Evolutionary conservation across 140 eudicot species (phyloP), one percentile per base, ranked within the genome.

Genomic region (Oenanthe javanica): DNA sequence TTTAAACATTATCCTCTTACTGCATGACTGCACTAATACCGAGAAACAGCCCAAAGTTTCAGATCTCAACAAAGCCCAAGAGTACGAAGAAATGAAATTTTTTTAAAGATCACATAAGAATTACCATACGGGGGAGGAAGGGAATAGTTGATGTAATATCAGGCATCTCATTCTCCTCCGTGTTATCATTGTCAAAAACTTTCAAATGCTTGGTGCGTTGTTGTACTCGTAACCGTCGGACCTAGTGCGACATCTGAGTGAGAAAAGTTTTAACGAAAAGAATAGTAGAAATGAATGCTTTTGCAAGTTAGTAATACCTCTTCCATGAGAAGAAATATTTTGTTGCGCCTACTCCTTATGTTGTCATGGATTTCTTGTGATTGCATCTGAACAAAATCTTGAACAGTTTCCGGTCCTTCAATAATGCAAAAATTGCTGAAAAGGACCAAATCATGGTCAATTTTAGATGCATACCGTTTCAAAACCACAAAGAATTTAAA

Each of bases 371-470:
- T 94, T 80, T 94, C 98, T 83, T 94, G 91, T 31, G 87, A 43
- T 84, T 92, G 95, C 98, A 94, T 90, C 82, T 90, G 82, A 71
- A 85, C 91, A 81, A 94, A 94, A 86, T 92, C 96, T 81, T 92
- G 94, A 86, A 89, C 95, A 10, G 97, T 92, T 80, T 92, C 96
- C 13, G 98, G 98, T 75, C 98, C 97, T 88, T 94, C 98, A 78
- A 94, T 94, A 51, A 92, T 94, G 87, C 97, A 94, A 86, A 94
- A 94, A 88, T 88, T 90, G 92, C 97, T 92, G 91, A 85, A 86
- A 83, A 52, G 47, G 40, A 72, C 36, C n/a, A 25, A n/a, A 75
- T 36, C 31, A 76, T 66, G 43, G 50, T 70, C 71, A 72, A 15
- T 19, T 9, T 2, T 5, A 46, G 18, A 46, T 21, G 76, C 2